These are phyloP conservation scores for Heritiera fomes DNA, from an alignment of 345 rosid genomes.

Conservation along the genomic window DNA sequence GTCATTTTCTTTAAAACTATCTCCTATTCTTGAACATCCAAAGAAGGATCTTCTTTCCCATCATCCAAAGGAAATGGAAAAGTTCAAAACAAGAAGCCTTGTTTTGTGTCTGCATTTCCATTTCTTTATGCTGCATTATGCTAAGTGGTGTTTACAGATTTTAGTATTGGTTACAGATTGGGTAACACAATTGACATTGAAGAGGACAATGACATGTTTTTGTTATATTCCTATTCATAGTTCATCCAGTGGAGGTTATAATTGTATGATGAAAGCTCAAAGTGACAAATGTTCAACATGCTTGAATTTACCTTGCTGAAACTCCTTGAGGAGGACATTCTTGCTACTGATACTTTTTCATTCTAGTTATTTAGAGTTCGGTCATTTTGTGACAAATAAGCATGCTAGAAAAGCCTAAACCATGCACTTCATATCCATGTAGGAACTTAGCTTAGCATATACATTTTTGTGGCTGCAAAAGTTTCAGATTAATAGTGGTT, in stretches of 20 bases:
- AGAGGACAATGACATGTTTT: background rate
- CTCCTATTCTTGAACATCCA: constrained; percentile 3
- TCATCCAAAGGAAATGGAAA: background rate
- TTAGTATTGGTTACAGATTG: background rate
- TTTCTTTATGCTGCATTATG: constrained; percentile 1
- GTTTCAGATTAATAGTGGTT: background rate
- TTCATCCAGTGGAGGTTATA: background rate
- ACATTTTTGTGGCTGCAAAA: background rate
- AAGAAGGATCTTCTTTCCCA: background rate
- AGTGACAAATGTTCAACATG: constrained; percentile 3
- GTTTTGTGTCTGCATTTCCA: background rate
- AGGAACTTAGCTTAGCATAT: background rate
- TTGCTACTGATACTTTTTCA: background rate
- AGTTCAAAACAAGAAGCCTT: constrained; percentile 10
- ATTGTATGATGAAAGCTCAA: background rate
- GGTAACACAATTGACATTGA: background rate
- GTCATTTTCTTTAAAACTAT: constrained; percentile 13
- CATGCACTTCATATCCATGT: background rate
- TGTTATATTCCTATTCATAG: background rate
- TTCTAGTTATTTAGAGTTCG: background rate
- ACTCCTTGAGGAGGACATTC: background rate
- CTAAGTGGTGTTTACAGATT: background rate
- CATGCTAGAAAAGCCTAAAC: background rate
- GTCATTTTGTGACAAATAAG: background rate
- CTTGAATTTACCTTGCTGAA: constrained; percentile 2